Percentiles rank a stretch among this genome's conserved stretches.
phyloP scores from a whole-genome alignment of 805 yeast genomes.

The Hanseniaspora guilliermondii region DNA sequence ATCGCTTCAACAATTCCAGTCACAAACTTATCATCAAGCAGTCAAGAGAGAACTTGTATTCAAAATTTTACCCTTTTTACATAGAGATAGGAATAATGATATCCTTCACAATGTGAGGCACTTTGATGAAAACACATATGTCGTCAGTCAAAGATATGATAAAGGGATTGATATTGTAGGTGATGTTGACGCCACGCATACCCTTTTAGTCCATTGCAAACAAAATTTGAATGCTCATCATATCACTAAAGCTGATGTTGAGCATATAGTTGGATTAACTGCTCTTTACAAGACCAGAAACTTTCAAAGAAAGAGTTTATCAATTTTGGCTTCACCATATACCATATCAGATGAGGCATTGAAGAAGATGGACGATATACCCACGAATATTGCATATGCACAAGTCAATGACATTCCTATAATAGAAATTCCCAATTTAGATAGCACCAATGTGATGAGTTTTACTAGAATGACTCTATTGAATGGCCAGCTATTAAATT shows the following conservation, averaged over 20 bases:
- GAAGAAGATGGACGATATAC: conserved; percentile 21
- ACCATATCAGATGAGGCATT: conserved; percentile 24
- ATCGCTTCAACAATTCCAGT: conserved; percentile 20
- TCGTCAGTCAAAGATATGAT: conserved; percentile 27
- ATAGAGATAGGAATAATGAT: background rate
- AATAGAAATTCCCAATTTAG: background rate
- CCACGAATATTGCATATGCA: conserved; percentile 24
- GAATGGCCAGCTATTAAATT: background rate
- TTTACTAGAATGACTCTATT: background rate
- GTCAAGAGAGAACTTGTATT: conserved; percentile 24
- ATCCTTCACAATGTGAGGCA: background rate
- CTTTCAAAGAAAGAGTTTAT: conserved; percentile 16
- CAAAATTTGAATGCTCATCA: conserved; percentile 22
- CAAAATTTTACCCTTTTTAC: conserved; percentile 18
- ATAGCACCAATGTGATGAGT: background rate
- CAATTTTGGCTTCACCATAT: conserved; percentile 27
- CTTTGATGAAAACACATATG: conserved; percentile 17
- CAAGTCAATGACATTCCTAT: conserved; percentile 18
- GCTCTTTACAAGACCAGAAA: conserved; percentile 11
- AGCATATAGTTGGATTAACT: conserved; percentile 26
- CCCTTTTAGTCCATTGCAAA: conserved; percentile 26
- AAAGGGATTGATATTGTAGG: conserved; percentile 27
- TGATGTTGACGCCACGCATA: conserved; percentile 15
- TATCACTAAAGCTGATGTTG: conserved; percentile 24
- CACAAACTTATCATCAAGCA: conserved; percentile 26